Conservation (phyloP, 2,329 filamentous ascomycete genomes). For the Fusarium chlamydosporum region DNA sequence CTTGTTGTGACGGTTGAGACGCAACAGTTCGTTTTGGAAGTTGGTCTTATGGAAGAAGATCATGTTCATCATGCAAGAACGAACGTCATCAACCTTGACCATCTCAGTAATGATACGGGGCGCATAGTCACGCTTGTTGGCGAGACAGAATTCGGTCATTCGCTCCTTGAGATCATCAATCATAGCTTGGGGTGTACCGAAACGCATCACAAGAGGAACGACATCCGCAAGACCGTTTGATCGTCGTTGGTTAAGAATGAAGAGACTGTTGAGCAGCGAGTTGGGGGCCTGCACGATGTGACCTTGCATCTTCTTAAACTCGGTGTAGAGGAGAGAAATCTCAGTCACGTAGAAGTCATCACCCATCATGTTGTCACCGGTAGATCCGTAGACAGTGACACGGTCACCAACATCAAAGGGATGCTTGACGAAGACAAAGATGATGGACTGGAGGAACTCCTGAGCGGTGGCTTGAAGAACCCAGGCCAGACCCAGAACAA, state of each 20-base stretch:
- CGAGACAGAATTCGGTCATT: constrained; percentile 84
- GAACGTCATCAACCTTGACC: constrained; percentile 82
- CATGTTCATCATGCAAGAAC: constrained; percentile 89
- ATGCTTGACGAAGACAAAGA: constrained; percentile 98
- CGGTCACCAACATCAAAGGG: constrained; percentile 97
- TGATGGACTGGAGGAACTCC: constrained; percentile 92
- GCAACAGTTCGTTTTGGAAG: constrained; percentile 94
- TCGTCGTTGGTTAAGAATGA: constrained; percentile 94
- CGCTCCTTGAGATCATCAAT: constrained; percentile 85
- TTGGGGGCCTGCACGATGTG: constrained; percentile 97
- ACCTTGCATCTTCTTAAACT: constrained; percentile 99
- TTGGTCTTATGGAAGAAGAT: constrained; percentile 98
- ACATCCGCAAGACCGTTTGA: constrained; percentile 91
- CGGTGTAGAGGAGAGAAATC: constrained; percentile 91
- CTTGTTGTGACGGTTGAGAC: constrained; percentile 91
- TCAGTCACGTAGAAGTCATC: constrained; percentile 98
- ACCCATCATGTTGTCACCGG: constrained; percentile 80
- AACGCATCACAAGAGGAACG: constrained; percentile 86
- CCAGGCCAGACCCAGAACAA: constrained; percentile 92
- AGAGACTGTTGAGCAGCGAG: constrained; percentile 90
- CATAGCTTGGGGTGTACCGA: constrained; percentile 85
- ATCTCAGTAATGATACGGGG: constrained; percentile 89
- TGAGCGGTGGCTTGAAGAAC: constrained; percentile 92
- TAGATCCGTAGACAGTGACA: constrained; percentile 91
- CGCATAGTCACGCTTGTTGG: constrained; percentile 91